These are phyloP conservation scores for Choricystis sp. DNA, from an alignment of 139 green algal genomes.

Conservation along the genomic window DNA sequence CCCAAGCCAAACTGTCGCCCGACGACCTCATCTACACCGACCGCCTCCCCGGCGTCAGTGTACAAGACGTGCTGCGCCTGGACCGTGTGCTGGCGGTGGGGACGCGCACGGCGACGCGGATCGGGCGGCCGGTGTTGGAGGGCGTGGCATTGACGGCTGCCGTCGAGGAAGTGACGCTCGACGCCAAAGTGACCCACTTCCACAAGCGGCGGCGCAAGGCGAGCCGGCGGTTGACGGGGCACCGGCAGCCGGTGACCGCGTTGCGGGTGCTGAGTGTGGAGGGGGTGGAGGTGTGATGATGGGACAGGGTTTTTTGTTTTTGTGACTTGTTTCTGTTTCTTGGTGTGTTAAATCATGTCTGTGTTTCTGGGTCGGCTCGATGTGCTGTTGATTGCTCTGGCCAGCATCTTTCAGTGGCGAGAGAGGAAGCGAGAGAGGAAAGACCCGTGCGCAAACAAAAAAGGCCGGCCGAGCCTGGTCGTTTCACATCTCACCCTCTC, in stretches of 20 bases:
- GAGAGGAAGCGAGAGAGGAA: neutral
- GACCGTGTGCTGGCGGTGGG: conserved; percentile 40
- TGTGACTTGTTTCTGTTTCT: too few relatives aligned
- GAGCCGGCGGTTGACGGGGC: conserved; percentile 43
- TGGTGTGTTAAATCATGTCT: too few relatives aligned
- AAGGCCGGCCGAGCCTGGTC: neutral
- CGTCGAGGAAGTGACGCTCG: conserved; percentile 29
- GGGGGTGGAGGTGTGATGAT: neutral
- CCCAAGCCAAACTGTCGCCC: conserved; percentile 47
- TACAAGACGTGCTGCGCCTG: conserved; percentile 38
- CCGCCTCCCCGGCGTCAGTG: conserved; percentile 30
- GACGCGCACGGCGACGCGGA: conserved; percentile 26
- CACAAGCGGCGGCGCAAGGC: conserved; percentile 74
- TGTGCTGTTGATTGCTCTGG: neutral
- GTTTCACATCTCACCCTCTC: too few relatives aligned
- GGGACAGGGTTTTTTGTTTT: neutral
- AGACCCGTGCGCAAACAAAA: neutral
- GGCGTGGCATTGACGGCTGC: conserved; percentile 23
- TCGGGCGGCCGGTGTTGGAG: conserved; percentile 38
- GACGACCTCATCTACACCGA: conserved; percentile 50
- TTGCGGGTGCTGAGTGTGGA: neutral
- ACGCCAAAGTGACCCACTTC: conserved; percentile 70
- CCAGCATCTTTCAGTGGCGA: neutral
- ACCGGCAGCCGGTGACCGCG: conserved; percentile 25
- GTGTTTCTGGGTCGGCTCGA: too few relatives aligned